A percentile compares a stretch with the other conserved stretches of the same genome.
phyloP scores from a whole-genome alignment of 352 stramenopile genomes.

The Phytopythium delawarense region DNA sequence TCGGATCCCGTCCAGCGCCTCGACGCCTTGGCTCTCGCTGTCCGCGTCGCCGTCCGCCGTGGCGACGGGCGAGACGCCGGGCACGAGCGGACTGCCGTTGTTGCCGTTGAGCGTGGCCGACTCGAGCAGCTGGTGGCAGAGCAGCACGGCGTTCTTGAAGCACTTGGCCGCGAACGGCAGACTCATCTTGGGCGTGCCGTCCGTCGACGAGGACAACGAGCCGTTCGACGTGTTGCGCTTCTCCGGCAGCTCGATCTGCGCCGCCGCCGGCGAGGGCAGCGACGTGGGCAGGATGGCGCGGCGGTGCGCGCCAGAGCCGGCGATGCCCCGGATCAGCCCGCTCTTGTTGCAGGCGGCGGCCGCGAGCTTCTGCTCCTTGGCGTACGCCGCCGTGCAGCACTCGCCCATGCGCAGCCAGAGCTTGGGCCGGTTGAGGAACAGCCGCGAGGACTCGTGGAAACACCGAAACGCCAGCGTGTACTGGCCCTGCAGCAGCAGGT shows the following conservation, averaged over 20 bases:
- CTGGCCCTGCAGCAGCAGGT: conserved; percentile 82
- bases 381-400: conserved; percentile 85
- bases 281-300: conserved; percentile 78
- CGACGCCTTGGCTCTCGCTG: conserved; percentile 29
- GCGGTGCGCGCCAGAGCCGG: conserved; percentile 75
- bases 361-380: conserved; percentile 59
- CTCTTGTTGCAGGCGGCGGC: conserved; percentile 73
- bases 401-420: conserved; percentile 91
- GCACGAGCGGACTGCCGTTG: conserved; percentile 4
- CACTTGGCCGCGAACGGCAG: conserved; percentile 84
- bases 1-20: conserved; percentile 62
- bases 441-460: conserved; percentile 83
- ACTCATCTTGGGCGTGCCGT: conserved; percentile 71
- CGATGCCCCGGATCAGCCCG: conserved; percentile 70
- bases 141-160: conserved; percentile 84
- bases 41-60: conserved; percentile 15
- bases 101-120: conserved; percentile 28
- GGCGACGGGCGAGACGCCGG: neutral
- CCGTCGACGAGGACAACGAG: conserved; percentile 20
- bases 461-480: conserved; percentile 84
- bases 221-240: conserved; percentile 43
- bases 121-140: conserved; percentile 76
- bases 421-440: conserved; percentile 91
- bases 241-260: conserved; percentile 64
- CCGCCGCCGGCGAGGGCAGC: conserved; percentile 46